These are phyloP conservation scores for Sextonia rubra DNA, from an alignment of 164 flowering plant genomes.

Conservation along the genomic window DNA sequence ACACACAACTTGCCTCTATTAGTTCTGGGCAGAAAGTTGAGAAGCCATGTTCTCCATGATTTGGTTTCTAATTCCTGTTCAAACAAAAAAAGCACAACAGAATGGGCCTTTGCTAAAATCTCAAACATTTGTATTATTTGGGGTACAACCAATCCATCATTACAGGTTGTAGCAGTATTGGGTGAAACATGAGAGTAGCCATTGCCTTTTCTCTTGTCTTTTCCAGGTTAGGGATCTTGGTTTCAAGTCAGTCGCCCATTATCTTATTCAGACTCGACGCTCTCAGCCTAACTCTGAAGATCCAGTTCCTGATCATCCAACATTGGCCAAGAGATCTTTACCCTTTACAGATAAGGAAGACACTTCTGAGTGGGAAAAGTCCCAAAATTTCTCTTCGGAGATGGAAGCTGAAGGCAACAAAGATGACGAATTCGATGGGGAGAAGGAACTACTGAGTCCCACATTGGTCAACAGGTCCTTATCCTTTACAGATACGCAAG, in stretches of 20 bases:
- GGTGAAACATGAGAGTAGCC: neutral
- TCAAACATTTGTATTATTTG: no score
- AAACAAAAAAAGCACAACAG: no score
- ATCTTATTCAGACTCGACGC: slow-evolving; percentile 61
- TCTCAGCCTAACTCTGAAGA: slow-evolving; percentile 20
- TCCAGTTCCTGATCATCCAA: slow-evolving; percentile 13
- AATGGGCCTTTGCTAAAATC: no score
- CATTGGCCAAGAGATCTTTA: slow-evolving; percentile 56
- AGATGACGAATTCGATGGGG: slow-evolving; percentile 15
- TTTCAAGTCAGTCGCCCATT: slow-evolving; percentile 89
- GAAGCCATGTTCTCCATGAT: no score
- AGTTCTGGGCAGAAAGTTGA: no score
- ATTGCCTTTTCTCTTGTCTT: slow-evolving; percentile 1
- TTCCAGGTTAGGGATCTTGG: slow-evolving; percentile 59
- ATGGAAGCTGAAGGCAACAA: neutral
- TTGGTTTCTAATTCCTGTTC: no score
- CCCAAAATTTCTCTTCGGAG: neutral
- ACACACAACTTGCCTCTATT: no score
- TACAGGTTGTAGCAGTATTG: neutral
- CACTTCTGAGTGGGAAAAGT: slow-evolving; percentile 7
- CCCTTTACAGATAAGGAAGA: slow-evolving; percentile 40
- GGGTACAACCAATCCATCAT: neutral
- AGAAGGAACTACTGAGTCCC: slow-evolving; percentile 12
- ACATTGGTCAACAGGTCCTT: slow-evolving; percentile 53
- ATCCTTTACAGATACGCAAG: slow-evolving; percentile 37